These are phyloP conservation scores for Lasiodiplodia hormozganensis DNA, from an alignment of 2,329 filamentous ascomycete genomes.

Conservation along the genomic window DNA sequence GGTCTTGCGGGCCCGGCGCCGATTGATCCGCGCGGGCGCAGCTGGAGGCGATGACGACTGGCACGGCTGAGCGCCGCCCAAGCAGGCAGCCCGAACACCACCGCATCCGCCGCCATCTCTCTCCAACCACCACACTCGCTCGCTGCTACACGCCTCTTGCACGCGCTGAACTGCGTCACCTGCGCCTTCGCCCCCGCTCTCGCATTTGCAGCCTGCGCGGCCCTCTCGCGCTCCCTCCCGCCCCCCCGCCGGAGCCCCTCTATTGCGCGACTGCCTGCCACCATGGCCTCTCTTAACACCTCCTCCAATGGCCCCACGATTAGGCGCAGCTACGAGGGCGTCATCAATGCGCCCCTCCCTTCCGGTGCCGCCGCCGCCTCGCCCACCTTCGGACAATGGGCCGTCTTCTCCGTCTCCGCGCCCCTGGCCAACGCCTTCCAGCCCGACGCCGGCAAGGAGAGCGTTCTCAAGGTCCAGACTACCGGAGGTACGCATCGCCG, in stretches of 20 bases:
- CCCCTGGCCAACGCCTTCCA: conserved; percentile 94
- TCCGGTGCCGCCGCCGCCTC: conserved; percentile 68
- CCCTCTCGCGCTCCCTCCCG: conserved; percentile 72
- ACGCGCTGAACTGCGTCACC: background rate
- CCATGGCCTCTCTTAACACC: conserved; percentile 73
- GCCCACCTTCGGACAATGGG: conserved; percentile 89
- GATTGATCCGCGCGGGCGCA: conserved; percentile 19
- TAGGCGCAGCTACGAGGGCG: conserved; percentile 66
- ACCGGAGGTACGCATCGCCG: conserved; percentile 71
- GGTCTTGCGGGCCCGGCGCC: conserved; percentile 1
- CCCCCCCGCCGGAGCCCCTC: conserved; percentile 62
- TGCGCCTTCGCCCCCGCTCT: conserved; percentile 1
- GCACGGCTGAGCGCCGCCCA: conserved; percentile 8
- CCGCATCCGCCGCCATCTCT: background rate
- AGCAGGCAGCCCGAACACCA: background rate
- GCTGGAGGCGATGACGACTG: conserved; percentile 19
- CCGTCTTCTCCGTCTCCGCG: conserved; percentile 89
- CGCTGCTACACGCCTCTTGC: background rate
- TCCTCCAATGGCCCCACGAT: conserved; percentile 62
- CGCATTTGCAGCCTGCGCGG: conserved; percentile 16
- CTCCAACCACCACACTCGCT: conserved; percentile 14
- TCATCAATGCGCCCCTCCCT: conserved; percentile 67
- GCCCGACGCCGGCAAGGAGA: conserved; percentile 84
- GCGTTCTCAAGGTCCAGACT: conserved; percentile 90
- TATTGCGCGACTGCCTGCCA: conserved; percentile 49